Evolutionary conservation across 345 rosid species (phyloP).

Genomic region (Pistacia integerrima): DNA sequence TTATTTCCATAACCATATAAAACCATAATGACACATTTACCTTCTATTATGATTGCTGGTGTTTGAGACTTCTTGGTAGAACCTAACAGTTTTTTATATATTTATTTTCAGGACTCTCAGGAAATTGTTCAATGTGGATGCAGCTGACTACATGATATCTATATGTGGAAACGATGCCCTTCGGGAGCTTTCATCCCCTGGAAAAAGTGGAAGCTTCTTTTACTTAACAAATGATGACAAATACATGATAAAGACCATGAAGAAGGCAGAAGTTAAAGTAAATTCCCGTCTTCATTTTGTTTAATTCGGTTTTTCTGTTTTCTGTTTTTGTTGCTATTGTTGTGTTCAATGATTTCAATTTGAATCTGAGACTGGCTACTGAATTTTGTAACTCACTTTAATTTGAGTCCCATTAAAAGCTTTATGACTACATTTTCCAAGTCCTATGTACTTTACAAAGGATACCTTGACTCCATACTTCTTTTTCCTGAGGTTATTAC

Average conservation of each 20-base stretch:
- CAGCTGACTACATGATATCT: conserved; percentile 97
- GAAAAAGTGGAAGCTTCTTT: conserved; percentile 97
- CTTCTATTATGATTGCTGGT: background rate
- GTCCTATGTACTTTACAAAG: background rate
- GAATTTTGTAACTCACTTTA: background rate
- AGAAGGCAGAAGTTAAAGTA: conserved; percentile 94
- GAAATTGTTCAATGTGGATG: conserved; percentile 85
- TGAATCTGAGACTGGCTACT: background rate
- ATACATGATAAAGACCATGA: conserved; percentile 98
- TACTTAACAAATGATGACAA: conserved; percentile 89
- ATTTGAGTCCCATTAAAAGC: background rate
- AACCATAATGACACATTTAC: background rate
- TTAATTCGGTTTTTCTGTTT: background rate
- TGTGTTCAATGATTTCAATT: background rate
- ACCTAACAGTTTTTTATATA: conserved; percentile 18
- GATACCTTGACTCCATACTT: too few relatives aligned
- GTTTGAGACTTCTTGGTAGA: background rate
- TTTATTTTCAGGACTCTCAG: conserved; percentile 75
- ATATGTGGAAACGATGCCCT: conserved; percentile 95
- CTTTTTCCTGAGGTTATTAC: background rate
- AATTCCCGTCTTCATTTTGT: conserved; percentile 12
- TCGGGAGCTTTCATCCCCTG: conserved; percentile 97
- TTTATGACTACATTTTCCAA: background rate
- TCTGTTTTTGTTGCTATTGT: background rate
- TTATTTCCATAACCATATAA: background rate